Percentiles rank a stretch among this genome's conserved stretches.
phyloP scores from a whole-genome alignment of 2,329 filamentous ascomycete genomes.

The Fusarium newnesense region DNA sequence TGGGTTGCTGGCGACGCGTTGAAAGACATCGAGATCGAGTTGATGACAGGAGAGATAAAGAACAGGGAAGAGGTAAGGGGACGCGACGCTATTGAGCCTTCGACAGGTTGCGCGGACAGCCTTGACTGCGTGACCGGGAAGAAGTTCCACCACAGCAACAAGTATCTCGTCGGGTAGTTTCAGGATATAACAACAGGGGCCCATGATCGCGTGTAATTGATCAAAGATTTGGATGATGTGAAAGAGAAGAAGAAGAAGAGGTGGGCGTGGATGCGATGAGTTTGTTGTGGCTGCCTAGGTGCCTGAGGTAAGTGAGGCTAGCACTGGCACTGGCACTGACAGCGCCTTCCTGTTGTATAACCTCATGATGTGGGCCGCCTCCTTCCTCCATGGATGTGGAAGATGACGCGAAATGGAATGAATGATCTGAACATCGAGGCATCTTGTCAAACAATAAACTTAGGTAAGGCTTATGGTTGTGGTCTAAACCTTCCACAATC shows the following conservation, averaged over 20 bases:
- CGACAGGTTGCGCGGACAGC: accelerated
- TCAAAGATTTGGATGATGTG: background rate
- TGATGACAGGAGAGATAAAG: background rate
- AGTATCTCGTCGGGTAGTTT: background rate
- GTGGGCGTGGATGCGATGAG: background rate
- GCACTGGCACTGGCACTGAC: background rate
- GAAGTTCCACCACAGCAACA: accelerated
- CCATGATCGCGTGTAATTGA: background rate
- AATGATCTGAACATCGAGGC: background rate
- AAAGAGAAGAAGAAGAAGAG: background rate
- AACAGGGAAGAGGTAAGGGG: accelerated
- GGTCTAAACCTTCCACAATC: accelerated
- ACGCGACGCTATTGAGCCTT: accelerated
- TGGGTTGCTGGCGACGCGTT: accelerated
- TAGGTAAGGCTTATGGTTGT: background rate
- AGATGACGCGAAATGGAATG: too few species aligned
- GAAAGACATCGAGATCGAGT: background rate
- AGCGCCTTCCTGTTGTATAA: background rate
- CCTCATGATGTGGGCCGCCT: background rate
- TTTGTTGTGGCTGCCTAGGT: background rate
- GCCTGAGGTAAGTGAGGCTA: background rate
- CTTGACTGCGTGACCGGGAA: background rate
- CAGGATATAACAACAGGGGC: accelerated
- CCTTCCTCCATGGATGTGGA: background rate
- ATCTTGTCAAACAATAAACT: background rate